Evolutionary conservation across 768 basidiomycete genomes (phyloP), one percentile per base, ranked within the genome.

Genomic region (Tricholoma flavovirens): DNA sequence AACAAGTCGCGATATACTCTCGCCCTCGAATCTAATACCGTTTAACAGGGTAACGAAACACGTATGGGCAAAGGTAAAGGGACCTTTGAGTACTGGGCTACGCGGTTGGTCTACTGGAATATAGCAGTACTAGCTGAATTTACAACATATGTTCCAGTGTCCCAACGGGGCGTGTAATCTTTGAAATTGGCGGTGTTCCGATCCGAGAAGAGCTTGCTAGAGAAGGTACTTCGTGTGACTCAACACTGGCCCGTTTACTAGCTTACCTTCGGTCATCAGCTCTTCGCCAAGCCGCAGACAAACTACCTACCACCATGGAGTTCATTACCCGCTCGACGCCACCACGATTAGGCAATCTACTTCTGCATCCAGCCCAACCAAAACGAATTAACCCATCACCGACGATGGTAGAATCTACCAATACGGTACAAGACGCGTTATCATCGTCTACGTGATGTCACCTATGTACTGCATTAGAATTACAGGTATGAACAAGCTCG

Each of bases 31-130:
- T 2, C 9, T 49, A n/a, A 49, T 30, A 24, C 6, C 14, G n/a
- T 24, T 5, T 14, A 12, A 29, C 57, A 93, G 91, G 96, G 97
- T 53, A 98, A 97, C 64, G 95, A 98, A 72, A 95, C 93, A 5
- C 89, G 97, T 79, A 98, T 98, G 97, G 97, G 97, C 51, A 98
- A 98, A 73, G 97, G 97, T 57, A 99, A 99, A 71, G 97, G 97
- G 46, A 83, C 89, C 0, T 98, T 98, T 64, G 97, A 98, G 67
- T 98, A 80, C 69, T 99, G 97, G 97, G 92, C 95, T 24, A 91
- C 89, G 56, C 83, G 92, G 91, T 93, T 63, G 54, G 83, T 66
- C 21, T 58, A 57, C 15, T 30, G 1, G n/a, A 30, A 14, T 4
- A 26, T 49, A 17, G 4, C 29, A 9, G n/a, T n/a, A 19, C 19